Base-by-base conservation (phyloP, 306 rosid genomes). In the Purshia tridentata region DNA sequence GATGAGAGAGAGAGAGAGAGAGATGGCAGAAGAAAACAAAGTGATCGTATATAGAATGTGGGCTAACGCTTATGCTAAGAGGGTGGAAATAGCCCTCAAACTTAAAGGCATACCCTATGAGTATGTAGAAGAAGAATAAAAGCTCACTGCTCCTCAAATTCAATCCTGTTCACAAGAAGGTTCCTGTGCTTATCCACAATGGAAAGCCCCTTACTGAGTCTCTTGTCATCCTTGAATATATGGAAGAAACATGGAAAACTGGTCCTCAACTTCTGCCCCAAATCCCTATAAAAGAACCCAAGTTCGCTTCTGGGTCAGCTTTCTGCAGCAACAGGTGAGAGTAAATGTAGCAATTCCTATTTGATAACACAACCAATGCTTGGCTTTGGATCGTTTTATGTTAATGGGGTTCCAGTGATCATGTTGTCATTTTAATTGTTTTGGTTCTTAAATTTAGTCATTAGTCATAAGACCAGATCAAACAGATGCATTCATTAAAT, bases 41-140 rank as follows among this genome's bases (percentile, higher is more conserved):
- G 64, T 56, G 52, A 76, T 13, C 48, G 12, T 76, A 9, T 52
- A 53, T 12, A 76, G 81, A 51, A 12, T 13, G 20, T 45, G 71
- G 71, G 40, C 59, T 15, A 77, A 72, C 44, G 42, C 72, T 45
- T 77, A 23, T 60, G 52, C 10, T 13, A 44, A 23, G 42, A 70
- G 67, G 12, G 76, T 77, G 72, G 72, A 70, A 14, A 10, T 70
- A 19, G 76, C 66, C 12, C 72, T 54, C 19, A 77, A 35, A 52
- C 2, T 77, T 9, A 63, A 70, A 15, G 76, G 72, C 15, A 62
- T 70, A 50, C 52, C 67, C 5, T 77, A 70, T 54, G 72, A 77
- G 15, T 77, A 70, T 29, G 65, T 77, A 40, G 76, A 77, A 45
- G 81, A 68, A 4, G 11, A 68, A 48, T 41, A 76, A 69, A 62